Evolutionary conservation across 192 early-diverging fungal genomes (phyloP).

Genomic region (Coemansia asiatica): DNA sequence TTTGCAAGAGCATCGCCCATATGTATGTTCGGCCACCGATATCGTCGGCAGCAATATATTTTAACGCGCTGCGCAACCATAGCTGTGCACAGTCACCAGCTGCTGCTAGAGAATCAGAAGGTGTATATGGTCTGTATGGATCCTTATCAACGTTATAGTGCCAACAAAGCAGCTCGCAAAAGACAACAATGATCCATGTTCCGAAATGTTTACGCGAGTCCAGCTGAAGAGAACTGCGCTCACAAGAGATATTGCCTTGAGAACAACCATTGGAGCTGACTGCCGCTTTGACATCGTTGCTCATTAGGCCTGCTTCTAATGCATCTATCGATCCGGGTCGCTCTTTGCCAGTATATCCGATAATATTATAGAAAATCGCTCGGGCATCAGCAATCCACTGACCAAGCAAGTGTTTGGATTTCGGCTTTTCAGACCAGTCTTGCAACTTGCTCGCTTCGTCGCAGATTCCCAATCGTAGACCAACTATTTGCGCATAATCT

Average conservation of each 20-base stretch:
- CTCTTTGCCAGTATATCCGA: constrained; percentile 22
- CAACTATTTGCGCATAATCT: neutral
- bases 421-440: neutral
- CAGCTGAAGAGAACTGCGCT: neutral
- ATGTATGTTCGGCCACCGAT: constrained; percentile 28
- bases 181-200: constrained; percentile 1
- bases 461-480: neutral
- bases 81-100: constrained; percentile 12
- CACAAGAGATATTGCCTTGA: neutral
- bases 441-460: neutral
- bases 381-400: constrained; percentile 17
- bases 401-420: neutral
- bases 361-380: constrained; percentile 24
- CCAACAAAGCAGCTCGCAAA: neutral
- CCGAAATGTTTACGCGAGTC: neutral
- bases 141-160: neutral
- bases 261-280: neutral
- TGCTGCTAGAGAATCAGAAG: neutral
- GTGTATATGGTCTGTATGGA: neutral
- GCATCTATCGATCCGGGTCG: constrained; percentile 15
- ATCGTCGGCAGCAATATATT: neutral
- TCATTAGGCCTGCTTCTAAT: neutral
- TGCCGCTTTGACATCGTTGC: neutral
- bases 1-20: constrained; percentile 25
- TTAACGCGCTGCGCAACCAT: constrained; percentile 29